Evolutionary conservation across 176 grass and related monocot species (phyloP).

Genomic region (Phoenix dactylifera): DNA sequence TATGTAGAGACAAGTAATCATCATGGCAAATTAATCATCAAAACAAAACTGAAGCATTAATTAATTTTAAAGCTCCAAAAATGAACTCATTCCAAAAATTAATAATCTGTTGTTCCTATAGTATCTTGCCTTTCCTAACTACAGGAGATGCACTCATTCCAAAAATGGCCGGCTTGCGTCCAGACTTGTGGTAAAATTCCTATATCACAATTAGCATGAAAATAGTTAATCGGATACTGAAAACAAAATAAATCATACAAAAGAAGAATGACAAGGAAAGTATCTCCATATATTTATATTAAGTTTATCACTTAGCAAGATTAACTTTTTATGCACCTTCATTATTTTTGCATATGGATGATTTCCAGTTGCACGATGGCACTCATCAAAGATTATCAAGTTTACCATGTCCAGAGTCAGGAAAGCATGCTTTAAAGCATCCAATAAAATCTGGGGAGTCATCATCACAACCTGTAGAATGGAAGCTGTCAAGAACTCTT

Average conservation of each 20-base stretch:
- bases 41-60: too few relatives aligned
- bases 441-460: conserved; percentile 53
- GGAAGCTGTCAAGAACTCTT: background rate
- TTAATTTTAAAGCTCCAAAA: too few relatives aligned
- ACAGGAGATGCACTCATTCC: conserved; percentile 52
- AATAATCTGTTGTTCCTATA: background rate
- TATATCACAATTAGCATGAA: conserved; percentile 1
- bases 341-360: conserved; percentile 63
- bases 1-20: too few relatives aligned
- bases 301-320: background rate
- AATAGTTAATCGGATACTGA: background rate
- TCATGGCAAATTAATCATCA: too few relatives aligned
- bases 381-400: conserved; percentile 63
- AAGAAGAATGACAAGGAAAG: too few relatives aligned
- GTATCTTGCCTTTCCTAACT: conserved; percentile 36
- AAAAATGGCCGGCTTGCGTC: conserved; percentile 43
- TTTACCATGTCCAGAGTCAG: conserved; percentile 25
- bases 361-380: conserved; percentile 51
- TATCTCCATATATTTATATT: too few relatives aligned
- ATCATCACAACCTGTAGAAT: conserved; percentile 42
- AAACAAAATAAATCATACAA: too few relatives aligned
- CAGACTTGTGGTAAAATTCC: conserved; percentile 49
- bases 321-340: conserved; percentile 16
- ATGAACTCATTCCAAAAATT: too few relatives aligned
- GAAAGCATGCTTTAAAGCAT: conserved; percentile 55